phyloP scores from a whole-genome alignment of 768 basidiomycete genomes.

The Lactarius pseudohatsudake region DNA sequence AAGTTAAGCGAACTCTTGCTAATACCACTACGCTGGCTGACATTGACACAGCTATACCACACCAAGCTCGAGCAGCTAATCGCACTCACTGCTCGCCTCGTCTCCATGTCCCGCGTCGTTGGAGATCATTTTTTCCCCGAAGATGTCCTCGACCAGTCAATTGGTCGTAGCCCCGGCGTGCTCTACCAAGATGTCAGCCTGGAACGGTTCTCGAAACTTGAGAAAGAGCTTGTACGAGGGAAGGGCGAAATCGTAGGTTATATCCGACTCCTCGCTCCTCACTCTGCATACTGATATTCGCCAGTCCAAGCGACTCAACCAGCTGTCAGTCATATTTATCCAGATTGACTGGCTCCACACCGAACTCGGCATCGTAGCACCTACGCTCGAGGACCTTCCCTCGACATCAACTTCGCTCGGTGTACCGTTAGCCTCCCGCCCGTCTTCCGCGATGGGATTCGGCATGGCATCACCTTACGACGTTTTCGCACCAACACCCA shows the following conservation, averaged over 20 bases:
- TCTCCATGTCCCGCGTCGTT: conserved; percentile 55
- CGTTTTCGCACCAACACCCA: conserved; percentile 37
- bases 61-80: conserved; percentile 75
- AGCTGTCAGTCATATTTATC: conserved; percentile 61
- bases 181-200: conserved; percentile 70
- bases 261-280: conserved; percentile 4
- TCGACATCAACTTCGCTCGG: conserved; percentile 33
- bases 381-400: conserved; percentile 50
- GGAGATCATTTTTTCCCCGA: conserved; percentile 56
- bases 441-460: conserved; percentile 37
- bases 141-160: conserved; percentile 54
- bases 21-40: conserved; percentile 9
- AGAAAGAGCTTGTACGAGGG: conserved; percentile 81
- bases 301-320: conserved; percentile 65
- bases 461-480: conserved; percentile 18
- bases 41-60: conserved; percentile 56
- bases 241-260: conserved; percentile 80
- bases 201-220: conserved; percentile 75
- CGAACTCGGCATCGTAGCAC: conserved; percentile 75
- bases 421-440: conserved; percentile 35
- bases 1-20: conserved; percentile 36
- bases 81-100: conserved; percentile 67
- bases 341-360: conserved; percentile 82
- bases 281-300: background rate
- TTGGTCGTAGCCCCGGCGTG: conserved; percentile 38